Evolutionary conservation across 2,329 filamentous ascomycete species (phyloP).

Genomic region (Scedosporium minutisporum): DNA sequence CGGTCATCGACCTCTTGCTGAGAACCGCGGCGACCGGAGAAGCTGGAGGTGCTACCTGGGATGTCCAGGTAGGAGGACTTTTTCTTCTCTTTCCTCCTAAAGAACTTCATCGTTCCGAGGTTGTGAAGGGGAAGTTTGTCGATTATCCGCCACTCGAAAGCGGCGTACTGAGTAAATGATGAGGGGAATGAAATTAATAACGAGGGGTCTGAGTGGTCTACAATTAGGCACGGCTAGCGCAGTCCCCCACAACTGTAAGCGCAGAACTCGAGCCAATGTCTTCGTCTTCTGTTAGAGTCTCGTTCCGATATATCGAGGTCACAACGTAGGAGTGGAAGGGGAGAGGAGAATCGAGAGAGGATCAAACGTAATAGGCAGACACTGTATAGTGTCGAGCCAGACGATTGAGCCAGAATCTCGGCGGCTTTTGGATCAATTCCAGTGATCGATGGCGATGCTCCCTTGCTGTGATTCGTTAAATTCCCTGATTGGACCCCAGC

Average conservation of each 20-base stretch:
- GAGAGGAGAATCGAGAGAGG: not conserved
- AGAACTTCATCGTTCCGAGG: slow-evolving; percentile 13
- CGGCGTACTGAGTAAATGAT: too few species aligned
- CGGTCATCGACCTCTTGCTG: slow-evolving; percentile 10
- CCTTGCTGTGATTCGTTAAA: not conserved
- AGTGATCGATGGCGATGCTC: not conserved
- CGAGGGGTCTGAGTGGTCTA: not conserved
- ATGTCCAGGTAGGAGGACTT: slow-evolving; percentile 22
- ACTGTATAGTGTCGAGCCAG: not conserved
- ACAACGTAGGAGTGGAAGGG: not conserved
- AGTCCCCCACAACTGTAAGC: too few species aligned
- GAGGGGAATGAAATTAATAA: too few species aligned
- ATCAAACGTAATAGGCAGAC: not conserved
- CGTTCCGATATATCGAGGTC: too few species aligned
- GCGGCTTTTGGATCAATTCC: not conserved
- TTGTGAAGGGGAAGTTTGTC: not conserved
- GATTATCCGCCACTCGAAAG: not conserved
- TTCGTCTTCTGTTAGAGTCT: too few species aligned
- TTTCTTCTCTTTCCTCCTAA: slow-evolving; percentile 25
- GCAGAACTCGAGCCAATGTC: too few species aligned
- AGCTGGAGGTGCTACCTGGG: slow-evolving; percentile 19
- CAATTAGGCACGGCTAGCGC: too few species aligned
- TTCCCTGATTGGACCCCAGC: not conserved
- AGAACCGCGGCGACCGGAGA: slow-evolving; percentile 13
- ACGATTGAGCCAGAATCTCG: not conserved